Percentiles rank a stretch among this genome's conserved stretches.
Conservation (phyloP, 163 green algal genomes). For the Scenedesmus sp. region DNA sequence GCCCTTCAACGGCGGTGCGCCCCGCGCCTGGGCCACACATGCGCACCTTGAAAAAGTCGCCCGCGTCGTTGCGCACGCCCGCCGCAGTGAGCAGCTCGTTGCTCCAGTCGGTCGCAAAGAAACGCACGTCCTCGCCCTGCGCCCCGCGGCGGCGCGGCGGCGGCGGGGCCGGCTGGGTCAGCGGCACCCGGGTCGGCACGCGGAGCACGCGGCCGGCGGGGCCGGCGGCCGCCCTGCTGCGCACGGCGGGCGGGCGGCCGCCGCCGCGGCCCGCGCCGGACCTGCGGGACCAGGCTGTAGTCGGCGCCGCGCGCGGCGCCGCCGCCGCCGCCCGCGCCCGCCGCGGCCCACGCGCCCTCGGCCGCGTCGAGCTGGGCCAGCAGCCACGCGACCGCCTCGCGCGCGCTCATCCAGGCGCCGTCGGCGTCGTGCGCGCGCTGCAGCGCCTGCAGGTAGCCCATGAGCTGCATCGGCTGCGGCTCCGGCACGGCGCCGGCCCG, state of each 20-base stretch:
- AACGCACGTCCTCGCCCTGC: slow-evolving; percentile 51
- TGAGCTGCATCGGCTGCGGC: slow-evolving; percentile 32
- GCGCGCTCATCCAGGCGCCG: slow-evolving; percentile 49
- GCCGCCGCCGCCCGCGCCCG: background rate
- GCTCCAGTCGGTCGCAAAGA: slow-evolving; percentile 61
- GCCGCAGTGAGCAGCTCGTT: slow-evolving; percentile 57
- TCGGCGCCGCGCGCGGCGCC: background rate
- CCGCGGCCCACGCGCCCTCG: slow-evolving; percentile 45
- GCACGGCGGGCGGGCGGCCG: too few species aligned
- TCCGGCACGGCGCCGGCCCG: slow-evolving; percentile 24
- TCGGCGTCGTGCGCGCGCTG: slow-evolving; percentile 16
- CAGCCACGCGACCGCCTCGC: slow-evolving; percentile 49
- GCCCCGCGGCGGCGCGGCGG: slow-evolving; percentile 53
- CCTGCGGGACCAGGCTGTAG: background rate
- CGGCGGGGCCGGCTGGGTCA: background rate
- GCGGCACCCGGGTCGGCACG: too few species aligned
- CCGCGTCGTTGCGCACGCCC: slow-evolving; percentile 52
- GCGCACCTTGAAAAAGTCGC: slow-evolving; percentile 61
- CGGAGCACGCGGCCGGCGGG: too few species aligned
- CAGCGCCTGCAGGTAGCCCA: slow-evolving; percentile 43
- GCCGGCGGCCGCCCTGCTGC: too few species aligned
- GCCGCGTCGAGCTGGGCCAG: slow-evolving; percentile 48
- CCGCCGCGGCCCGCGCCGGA: too few species aligned
- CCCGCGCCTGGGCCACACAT: background rate
- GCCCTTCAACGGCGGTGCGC: background rate